Base-by-base conservation (phyloP, 2,329 filamentous ascomycete genomes). In the Fonsecaea pugnacius region DNA sequence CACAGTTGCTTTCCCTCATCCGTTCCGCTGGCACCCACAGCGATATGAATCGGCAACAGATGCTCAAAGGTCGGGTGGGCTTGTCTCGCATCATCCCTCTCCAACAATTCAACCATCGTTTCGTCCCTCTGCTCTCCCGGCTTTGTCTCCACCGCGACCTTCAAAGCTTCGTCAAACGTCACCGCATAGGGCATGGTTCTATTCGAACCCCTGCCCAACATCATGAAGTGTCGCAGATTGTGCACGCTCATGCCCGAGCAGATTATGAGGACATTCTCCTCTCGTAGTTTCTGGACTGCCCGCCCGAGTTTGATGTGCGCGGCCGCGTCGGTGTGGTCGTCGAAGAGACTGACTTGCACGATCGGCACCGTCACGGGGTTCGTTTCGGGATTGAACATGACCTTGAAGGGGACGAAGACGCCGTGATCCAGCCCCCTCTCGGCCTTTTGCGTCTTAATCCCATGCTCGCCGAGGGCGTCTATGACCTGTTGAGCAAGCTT, bases 201-300 rank as follows among this genome's bases (percentile, higher is more conserved):
- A 10, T 78, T 75, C 52, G 40, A 53, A 35, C 64, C 51, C 48
- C 50, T 65, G 14, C 77, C 74, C 70, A 79, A 78, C 18, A 77
- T 77, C n/a, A 77, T 77, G 70, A 85, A 57, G 67, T 90, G 85
- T 1, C 84, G 80, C 38, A 90, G 78, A 69, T 91, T 91, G 70
- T 91, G 89, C 24, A 90, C 89, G 0, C 89, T 88, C 89, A 92
- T 91, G 10, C 90, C 90, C 0, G 88, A 89, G 27, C 85, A 85
- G 52, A 92, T 84, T 64, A 92, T 87, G 55, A 89, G 80, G 58
- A 91, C 82, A 18, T 85, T 85, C 60, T 90, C 84, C 16, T 90
- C 86, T 16, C 90, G 84, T 1, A 92, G 81, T n/a, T 81, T 76
- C 8, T 85, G 78, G 1, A 92, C 79, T 1, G 89, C 89, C 63